These are phyloP conservation scores for Corylus avellana DNA, from an alignment of 306 rosid species.

Conservation along the genomic window DNA sequence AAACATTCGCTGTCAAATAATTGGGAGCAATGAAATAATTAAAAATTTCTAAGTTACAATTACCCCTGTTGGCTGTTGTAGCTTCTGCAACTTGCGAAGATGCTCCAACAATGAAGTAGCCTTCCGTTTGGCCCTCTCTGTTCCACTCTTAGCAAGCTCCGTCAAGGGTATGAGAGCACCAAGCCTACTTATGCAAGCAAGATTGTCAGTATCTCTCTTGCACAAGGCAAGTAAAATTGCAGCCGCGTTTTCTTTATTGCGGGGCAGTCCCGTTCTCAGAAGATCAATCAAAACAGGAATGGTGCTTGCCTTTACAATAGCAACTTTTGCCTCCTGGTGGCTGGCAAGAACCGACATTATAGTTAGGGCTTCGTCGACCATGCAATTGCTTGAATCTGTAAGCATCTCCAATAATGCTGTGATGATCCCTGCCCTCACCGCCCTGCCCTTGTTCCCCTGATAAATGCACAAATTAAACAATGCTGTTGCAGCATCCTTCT, in stretches of 20 bases:
- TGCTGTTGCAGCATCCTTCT: constrained; percentile 95
- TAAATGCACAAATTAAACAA: constrained; percentile 90
- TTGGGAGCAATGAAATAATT: constrained; percentile 37
- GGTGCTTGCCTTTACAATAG: constrained; percentile 79
- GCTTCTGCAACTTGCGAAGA: constrained; percentile 49
- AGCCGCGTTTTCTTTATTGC: constrained; percentile 84
- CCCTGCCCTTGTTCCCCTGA: constrained; percentile 95
- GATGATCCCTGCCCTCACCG: constrained; percentile 78
- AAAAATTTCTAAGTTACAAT: constrained; percentile 29
- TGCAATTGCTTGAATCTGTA: constrained; percentile 69
- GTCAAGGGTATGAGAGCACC: constrained; percentile 85
- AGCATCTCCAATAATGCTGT: constrained; percentile 80
- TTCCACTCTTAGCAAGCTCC: constrained; percentile 73
- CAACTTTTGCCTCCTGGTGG: constrained; percentile 86
- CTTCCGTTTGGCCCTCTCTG: constrained; percentile 92
- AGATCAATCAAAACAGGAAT: constrained; percentile 91
- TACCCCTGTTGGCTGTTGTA: constrained; percentile 50
- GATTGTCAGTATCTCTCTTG: constrained; percentile 76
- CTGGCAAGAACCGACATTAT: constrained; percentile 91
- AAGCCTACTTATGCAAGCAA: constrained; percentile 80
- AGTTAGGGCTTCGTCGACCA: constrained; percentile 91
- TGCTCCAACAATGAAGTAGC: constrained; percentile 86
- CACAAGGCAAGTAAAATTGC: constrained; percentile 89
- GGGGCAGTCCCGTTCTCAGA: constrained; percentile 77
- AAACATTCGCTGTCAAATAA: constrained; percentile 43